Percentiles rank a stretch among this genome's conserved stretches.
phyloP scores from a whole-genome alignment of 2,329 filamentous ascomycete species.

The Colletotrichum siamense region DNA sequence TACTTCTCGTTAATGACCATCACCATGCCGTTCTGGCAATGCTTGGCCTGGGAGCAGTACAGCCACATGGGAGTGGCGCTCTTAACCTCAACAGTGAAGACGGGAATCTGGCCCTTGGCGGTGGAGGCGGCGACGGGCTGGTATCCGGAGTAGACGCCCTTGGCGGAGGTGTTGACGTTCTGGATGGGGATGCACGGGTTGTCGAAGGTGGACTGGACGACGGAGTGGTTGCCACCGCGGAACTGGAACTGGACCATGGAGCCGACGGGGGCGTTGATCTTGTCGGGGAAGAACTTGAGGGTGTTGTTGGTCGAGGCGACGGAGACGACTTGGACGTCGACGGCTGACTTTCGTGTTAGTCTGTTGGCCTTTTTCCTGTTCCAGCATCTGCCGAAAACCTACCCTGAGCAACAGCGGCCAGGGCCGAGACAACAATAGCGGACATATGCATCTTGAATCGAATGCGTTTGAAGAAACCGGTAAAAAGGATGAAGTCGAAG shows the following conservation, averaged over 20 bases:
- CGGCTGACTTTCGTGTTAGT: conserved; percentile 29
- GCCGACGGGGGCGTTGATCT: conserved; percentile 66
- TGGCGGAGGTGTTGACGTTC: conserved; percentile 53
- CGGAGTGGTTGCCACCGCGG: conserved; percentile 74
- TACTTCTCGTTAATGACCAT: conserved; percentile 80
- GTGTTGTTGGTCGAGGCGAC: conserved; percentile 63
- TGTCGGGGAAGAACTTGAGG: conserved; percentile 70
- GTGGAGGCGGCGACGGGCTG: conserved; percentile 63
- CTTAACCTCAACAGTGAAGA: conserved; percentile 75
- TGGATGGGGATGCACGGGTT: conserved; percentile 70
- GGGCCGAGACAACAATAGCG: conserved; percentile 50
- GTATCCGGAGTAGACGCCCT: conserved; percentile 72
- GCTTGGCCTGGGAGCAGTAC: conserved; percentile 76
- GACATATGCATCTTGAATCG: conserved; percentile 58
- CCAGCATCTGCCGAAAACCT: conserved; percentile 21
- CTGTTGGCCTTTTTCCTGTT: background rate
- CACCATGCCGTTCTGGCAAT: conserved; percentile 78
- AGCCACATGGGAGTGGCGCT: conserved; percentile 77
- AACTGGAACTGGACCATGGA: conserved; percentile 73
- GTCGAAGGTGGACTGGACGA: conserved; percentile 79
- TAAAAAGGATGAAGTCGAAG: conserved; percentile 21
- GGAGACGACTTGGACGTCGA: conserved; percentile 66
- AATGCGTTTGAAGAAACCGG: conserved; percentile 25
- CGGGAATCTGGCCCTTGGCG: conserved; percentile 59
- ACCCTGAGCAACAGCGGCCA: conserved; percentile 54